phyloP scores from a whole-genome alignment of 2,329 filamentous ascomycete species.

The Colletotrichum zoysiae region DNA sequence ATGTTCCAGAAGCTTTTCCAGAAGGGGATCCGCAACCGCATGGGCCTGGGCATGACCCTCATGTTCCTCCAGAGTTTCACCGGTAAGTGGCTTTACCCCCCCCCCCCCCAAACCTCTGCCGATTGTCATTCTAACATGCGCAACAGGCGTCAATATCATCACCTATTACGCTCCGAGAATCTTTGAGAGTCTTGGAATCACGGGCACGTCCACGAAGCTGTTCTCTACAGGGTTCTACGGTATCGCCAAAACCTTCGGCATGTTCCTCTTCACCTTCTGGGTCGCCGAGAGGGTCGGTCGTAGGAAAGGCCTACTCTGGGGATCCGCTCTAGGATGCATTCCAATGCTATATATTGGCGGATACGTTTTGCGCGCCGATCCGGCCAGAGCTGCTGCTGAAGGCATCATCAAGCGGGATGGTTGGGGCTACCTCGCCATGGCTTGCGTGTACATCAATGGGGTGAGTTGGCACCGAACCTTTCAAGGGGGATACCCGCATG shows the following conservation, averaged over 20 bases:
- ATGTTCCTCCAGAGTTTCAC: slow-evolving; percentile 53
- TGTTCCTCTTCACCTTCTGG: slow-evolving; percentile 56
- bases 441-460: slow-evolving; percentile 59
- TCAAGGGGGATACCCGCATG: accelerated
- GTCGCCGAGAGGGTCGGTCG: slow-evolving; percentile 63
- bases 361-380: slow-evolving; percentile 49
- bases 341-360: slow-evolving; percentile 57
- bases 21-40: slow-evolving; percentile 56
- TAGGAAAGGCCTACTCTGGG: slow-evolving; percentile 61
- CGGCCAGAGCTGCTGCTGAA: slow-evolving; percentile 55
- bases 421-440: slow-evolving; percentile 61
- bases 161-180: slow-evolving; percentile 65
- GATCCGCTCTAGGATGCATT: slow-evolving; percentile 54
- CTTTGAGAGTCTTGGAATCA: slow-evolving; percentile 54
- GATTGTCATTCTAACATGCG: not conserved
- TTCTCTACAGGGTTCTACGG: slow-evolving; percentile 58
- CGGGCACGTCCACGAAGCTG: slow-evolving; percentile 50
- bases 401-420: slow-evolving; percentile 59
- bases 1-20: slow-evolving; percentile 52
- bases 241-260: slow-evolving; percentile 53
- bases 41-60: slow-evolving; percentile 67
- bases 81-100: slow-evolving; percentile 22
- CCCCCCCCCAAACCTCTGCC: no score
- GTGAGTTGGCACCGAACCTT: not conserved
- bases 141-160: slow-evolving; percentile 68